These are phyloP conservation scores for Tetrahymena thermophila DNA, from an alignment of 73 alveolate genomes.

Conservation along the genomic window DNA sequence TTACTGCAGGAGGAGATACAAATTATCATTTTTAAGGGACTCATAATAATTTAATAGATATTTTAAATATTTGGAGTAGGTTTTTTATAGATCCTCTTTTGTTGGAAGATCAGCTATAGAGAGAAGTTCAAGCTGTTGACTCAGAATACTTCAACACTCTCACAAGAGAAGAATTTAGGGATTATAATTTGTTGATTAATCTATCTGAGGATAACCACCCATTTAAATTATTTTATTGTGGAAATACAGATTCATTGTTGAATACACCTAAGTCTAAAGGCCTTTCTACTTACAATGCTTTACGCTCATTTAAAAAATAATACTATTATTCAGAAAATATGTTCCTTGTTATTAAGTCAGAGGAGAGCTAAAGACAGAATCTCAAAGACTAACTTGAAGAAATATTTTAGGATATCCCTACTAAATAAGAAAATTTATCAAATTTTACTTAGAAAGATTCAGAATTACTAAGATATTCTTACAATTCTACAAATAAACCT, in stretches of 20 bases:
- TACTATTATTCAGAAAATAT: neutral
- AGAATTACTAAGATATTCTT: neutral
- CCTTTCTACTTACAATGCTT: neutral
- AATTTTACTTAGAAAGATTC: neutral
- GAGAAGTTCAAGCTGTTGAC: constrained; percentile 34
- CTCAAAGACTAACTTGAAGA: neutral
- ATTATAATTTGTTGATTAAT: neutral
- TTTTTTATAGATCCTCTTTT: constrained; percentile 36
- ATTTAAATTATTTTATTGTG: neutral
- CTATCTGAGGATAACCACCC: neutral
- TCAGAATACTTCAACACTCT: constrained; percentile 13
- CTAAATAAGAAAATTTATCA: neutral
- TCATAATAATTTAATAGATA: neutral
- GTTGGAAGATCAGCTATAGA: neutral
- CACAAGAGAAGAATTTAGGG: constrained; percentile 11
- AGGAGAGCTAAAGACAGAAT: neutral
- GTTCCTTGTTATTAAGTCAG: neutral
- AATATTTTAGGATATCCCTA: neutral
- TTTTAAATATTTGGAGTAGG: constrained; percentile 15
- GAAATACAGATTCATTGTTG: neutral
- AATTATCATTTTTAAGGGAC: constrained; percentile 10
- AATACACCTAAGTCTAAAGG: neutral
- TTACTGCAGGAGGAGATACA: constrained; percentile 11
- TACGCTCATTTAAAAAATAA: neutral
- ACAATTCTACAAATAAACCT: neutral